Percentiles rank a stretch among this genome's conserved stretches.
Conservation (phyloP, 1,284 basidiomycete species). For the Leccinum idahoense region DNA sequence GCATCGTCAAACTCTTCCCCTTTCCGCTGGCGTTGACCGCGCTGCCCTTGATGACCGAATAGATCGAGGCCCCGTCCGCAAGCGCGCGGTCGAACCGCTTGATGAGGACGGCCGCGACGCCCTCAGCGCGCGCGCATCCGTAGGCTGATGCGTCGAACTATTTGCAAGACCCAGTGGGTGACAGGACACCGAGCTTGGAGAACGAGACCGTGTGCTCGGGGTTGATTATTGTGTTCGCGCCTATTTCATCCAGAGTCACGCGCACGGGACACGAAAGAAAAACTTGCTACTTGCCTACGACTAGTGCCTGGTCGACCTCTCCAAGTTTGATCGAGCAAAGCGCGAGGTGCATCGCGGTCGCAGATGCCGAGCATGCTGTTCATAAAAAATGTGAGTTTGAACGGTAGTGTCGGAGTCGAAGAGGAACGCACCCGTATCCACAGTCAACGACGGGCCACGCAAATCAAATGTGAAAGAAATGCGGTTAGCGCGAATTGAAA, state of each 20-base stretch:
- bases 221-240: conserved; percentile 23
- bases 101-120: conserved; percentile 25
- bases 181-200: conserved; percentile 34
- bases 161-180: conserved; percentile 43
- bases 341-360: conserved; percentile 45
- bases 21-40: conserved; percentile 30
- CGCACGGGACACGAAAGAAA: not conserved
- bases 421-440: conserved; percentile 37
- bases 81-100: conserved; percentile 27
- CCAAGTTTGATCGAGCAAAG: conserved; percentile 39
- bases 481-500: conserved; percentile 4
- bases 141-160: conserved; percentile 45
- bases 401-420: not conserved
- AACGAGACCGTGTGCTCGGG: conserved; percentile 28
- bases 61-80: conserved; percentile 22
- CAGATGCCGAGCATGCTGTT: not conserved
- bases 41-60: conserved; percentile 27
- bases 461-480: conserved; percentile 40
- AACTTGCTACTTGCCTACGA: conserved; percentile 25
- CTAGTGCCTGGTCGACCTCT: conserved; percentile 46
- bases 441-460: conserved; percentile 41
- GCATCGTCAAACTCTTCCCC: conserved; percentile 17
- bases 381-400: no score
- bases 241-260: not conserved
- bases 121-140: conserved; percentile 35